Percentiles rank a stretch among this genome's conserved stretches.
Conservation (phyloP, 345 rosid genomes). For the Aethionema arabicum region DNA sequence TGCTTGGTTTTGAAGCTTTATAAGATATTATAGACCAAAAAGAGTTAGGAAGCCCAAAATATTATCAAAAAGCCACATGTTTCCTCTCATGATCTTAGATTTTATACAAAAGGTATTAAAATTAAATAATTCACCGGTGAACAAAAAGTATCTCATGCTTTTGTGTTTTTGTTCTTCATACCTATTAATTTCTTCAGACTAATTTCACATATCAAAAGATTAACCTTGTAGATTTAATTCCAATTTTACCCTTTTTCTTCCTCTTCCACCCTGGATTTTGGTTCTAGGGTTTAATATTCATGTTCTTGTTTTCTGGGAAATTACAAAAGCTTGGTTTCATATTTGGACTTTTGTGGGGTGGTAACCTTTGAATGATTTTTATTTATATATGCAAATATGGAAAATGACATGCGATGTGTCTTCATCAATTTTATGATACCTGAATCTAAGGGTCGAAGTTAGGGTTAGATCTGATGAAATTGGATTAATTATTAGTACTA, state of each 20-base stretch:
- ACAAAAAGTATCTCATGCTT: not conserved
- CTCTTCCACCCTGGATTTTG: conserved; percentile 28
- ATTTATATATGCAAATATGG: conserved; percentile 22
- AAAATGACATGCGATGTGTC: conserved; percentile 31
- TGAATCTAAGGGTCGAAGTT: conserved; percentile 34
- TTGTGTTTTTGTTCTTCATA: conserved; percentile 10
- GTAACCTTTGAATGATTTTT: conserved; percentile 25
- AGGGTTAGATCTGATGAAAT: conserved; percentile 50
- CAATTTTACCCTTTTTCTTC: conserved; percentile 46
- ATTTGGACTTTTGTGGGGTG: conserved; percentile 38
- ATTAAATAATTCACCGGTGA: conserved; percentile 5
- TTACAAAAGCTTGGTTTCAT: conserved; percentile 35
- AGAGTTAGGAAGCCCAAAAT: conserved; percentile 23
- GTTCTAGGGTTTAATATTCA: not conserved
- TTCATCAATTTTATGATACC: conserved; percentile 25
- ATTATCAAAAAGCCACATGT: conserved; percentile 27
- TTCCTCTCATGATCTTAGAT: conserved; percentile 21
- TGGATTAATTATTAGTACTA: conserved; percentile 15
- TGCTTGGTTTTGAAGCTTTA: conserved; percentile 37
- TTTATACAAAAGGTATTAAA: conserved; percentile 13
- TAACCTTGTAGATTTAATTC: conserved; percentile 36
- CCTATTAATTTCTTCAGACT: conserved; percentile 9
- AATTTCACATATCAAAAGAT: conserved; percentile 16
- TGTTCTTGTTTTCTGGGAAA: conserved; percentile 29
- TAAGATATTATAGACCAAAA: conserved; percentile 5